Percentiles rank a stretch among this genome's conserved stretches.
Evolutionary conservation across 805 yeast genomes (phyloP).

Genomic region (Monosporozyma aquatica): DNA sequence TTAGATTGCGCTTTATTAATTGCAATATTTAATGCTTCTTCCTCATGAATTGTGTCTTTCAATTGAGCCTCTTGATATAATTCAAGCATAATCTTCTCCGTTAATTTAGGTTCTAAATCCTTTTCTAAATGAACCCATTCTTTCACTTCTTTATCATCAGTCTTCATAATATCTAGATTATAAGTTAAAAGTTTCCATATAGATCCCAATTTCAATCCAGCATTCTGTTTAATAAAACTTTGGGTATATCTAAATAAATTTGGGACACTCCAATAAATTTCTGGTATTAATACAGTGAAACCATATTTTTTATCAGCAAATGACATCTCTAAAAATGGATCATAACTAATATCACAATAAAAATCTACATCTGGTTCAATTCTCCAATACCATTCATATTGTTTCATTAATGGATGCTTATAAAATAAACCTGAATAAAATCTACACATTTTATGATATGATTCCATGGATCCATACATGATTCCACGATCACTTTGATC

Average conservation of each 20-base stretch:
- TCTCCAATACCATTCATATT: conserved; percentile 90
- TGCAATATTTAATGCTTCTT: conserved; percentile 34
- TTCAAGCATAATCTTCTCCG: conserved; percentile 3
- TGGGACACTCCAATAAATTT: conserved; percentile 74
- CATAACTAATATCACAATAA: conserved; percentile 85
- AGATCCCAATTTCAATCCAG: conserved; percentile 47
- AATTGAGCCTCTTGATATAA: conserved; percentile 1
- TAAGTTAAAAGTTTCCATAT: conserved; percentile 61
- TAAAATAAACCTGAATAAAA: conserved; percentile 78
- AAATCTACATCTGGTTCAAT: conserved; percentile 90
- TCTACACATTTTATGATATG: conserved; percentile 92
- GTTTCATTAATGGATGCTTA: conserved; percentile 63
- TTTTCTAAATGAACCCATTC: conserved; percentile 5
- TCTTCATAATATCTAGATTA: conserved; percentile 32
- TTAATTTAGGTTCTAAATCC: conserved; percentile 1
- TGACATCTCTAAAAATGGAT: conserved; percentile 80
- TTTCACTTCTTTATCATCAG: conserved; percentile 22
- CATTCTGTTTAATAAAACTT: conserved; percentile 43
- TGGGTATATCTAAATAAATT: conserved; percentile 66
- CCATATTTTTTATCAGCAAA: conserved; percentile 66
- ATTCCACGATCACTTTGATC: conserved; percentile 72
- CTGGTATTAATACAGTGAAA: conserved; percentile 70
- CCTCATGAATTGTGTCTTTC: conserved; percentile 38
- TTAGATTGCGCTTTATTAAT: conserved; percentile 32
- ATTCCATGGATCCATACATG: conserved; percentile 71